Evolutionary conservation across 2,329 filamentous ascomycete species (phyloP).

Genomic region (Lachnellula arida): DNA sequence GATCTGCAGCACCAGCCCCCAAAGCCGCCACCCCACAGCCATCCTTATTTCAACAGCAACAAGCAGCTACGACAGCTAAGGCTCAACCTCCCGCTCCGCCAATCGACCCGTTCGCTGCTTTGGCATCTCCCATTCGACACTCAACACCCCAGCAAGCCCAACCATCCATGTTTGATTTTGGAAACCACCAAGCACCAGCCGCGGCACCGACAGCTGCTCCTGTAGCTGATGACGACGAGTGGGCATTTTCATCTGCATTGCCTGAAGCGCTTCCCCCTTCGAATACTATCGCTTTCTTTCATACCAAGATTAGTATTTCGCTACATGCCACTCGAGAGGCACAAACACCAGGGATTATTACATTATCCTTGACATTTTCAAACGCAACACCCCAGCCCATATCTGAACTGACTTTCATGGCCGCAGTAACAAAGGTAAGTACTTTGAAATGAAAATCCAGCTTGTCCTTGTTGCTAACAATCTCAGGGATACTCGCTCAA

Average conservation of each 20-base stretch:
- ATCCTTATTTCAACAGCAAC: slow-evolving; percentile 40
- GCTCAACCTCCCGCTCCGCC: slow-evolving; percentile 41
- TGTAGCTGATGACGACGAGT: slow-evolving; percentile 75
- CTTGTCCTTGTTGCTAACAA: slow-evolving; percentile 13
- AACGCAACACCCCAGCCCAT: slow-evolving; percentile 71
- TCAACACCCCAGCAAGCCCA: slow-evolving; percentile 47
- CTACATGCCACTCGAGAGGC: slow-evolving; percentile 62
- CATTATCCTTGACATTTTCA: slow-evolving; percentile 74
- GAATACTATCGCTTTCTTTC: slow-evolving; percentile 62
- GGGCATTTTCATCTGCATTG: slow-evolving; percentile 85
- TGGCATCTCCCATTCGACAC: slow-evolving; percentile 41
- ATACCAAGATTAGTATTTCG: slow-evolving; percentile 66
- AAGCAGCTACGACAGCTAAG: slow-evolving; percentile 29
- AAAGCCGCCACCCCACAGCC: slow-evolving; percentile 51
- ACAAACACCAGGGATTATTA: slow-evolving; percentile 44
- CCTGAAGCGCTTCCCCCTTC: slow-evolving; percentile 50
- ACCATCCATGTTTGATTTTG: slow-evolving; percentile 42
- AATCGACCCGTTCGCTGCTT: slow-evolving; percentile 52
- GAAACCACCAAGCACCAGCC: slow-evolving; percentile 33
- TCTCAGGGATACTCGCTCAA: slow-evolving; percentile 71
- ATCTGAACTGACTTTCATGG: slow-evolving; percentile 79
- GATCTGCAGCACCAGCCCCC: slow-evolving; percentile 45
- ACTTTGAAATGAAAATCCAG: background rate
- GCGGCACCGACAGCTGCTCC: slow-evolving; percentile 36
- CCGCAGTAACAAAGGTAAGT: slow-evolving; percentile 85